Base-by-base conservation (phyloP, 2,329 filamentous ascomycete species). In the Boeremia exigua region DNA sequence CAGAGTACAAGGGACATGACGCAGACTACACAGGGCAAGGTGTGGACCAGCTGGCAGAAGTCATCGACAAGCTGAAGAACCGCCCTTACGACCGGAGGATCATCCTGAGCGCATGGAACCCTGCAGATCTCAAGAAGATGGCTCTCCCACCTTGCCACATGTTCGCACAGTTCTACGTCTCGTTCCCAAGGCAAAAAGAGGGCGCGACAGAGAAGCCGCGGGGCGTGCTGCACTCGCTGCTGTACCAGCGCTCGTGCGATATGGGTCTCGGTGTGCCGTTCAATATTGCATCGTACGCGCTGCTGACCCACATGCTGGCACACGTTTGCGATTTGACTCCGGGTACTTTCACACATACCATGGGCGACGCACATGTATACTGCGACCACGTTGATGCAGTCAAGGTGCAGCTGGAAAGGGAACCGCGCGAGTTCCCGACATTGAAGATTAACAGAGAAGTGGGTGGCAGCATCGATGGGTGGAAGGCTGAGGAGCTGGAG, bases 351-450 rank as follows among this genome's bases (percentile, higher is more conserved):
- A 95, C 92, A 34, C 95, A 98, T 76, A 92, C 92, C 44, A 96
- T 99, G 92, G 95, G 95, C 12, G 95, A 99, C 76, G 92, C 94
- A n/a, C 95, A 99, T 76, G 88, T 99, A 1, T 99, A 99, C 77
- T 78, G 89, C 7, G 94, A 99, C 74, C 95, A 99, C 74, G 85
- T 96, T 7, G 92, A 96, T 49, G 93, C 95, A 11, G 80, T 99
- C 54, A 84, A 89, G 70, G 83, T 86, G 51, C 95, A 99, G 78
- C 73, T 98, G 30, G 84, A 86, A 72, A 82, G 95, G 7, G 89
- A 93, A 72, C 95, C 95, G 25, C 84, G 86, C 10, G 83, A 86
- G 0, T 98, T 98, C 65, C 95, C 95, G 0, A 86, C 85, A 44
- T 72, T 99, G 55, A 85, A 88, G 61, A 92, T 98, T 56, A 79